A percentile compares a stretch with the other conserved stretches of the same genome.
Evolutionary conservation across 176 grass and related monocot genomes (phyloP).

Genomic region (Dendrocalamus sinicus): DNA sequence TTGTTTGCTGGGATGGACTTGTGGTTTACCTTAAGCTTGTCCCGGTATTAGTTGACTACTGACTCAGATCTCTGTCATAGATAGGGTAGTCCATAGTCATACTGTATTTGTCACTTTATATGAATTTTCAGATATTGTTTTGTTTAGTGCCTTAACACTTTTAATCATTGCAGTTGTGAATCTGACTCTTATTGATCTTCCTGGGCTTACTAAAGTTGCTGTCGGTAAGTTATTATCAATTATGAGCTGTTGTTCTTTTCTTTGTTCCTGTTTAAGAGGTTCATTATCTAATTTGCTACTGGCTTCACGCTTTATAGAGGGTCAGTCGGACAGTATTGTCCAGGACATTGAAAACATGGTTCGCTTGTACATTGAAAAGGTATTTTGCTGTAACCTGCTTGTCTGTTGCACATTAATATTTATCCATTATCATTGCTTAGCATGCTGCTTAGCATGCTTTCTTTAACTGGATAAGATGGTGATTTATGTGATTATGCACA

Average conservation of each 20-base stretch:
- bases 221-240: conserved; percentile 66
- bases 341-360: conserved; percentile 98
- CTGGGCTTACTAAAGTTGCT: conserved; percentile 98
- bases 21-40: conserved; percentile 20
- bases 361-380: conserved; percentile 93
- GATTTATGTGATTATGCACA: conserved; percentile 1
- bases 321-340: conserved; percentile 81
- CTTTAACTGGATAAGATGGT: background rate
- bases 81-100: background rate
- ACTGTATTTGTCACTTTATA: background rate
- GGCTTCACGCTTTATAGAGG: conserved; percentile 56
- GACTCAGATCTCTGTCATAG: background rate
- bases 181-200: conserved; percentile 97
- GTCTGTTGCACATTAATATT: conserved; percentile 15
- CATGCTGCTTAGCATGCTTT: conserved; percentile 24
- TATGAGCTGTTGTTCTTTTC: conserved; percentile 7
- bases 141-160: conserved; percentile 45
- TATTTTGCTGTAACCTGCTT: conserved; percentile 39
- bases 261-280: conserved; percentile 39
- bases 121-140: background rate
- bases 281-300: conserved; percentile 28
- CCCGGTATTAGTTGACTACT: background rate
- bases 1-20: conserved; percentile 32
- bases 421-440: conserved; percentile 7
- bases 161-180: conserved; percentile 87